phyloP scores from a whole-genome alignment of 768 basidiomycete species.

The Lepiota brunneoincarnata region DNA sequence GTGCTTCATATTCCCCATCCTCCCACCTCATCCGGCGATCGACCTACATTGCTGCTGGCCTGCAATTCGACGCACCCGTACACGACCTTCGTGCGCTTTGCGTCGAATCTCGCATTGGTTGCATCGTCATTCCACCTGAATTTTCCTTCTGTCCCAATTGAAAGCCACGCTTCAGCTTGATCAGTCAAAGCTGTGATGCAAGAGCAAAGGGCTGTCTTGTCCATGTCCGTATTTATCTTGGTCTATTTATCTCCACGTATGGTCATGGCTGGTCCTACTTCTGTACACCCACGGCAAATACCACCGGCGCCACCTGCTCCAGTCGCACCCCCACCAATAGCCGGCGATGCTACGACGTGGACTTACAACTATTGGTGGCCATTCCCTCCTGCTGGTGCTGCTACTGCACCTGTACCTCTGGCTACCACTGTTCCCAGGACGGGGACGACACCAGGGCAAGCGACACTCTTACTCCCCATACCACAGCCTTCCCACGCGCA shows the following conservation, averaged over 20 bases:
- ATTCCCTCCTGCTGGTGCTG: background rate
- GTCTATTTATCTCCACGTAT: background rate
- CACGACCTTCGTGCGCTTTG: constrained; percentile 62
- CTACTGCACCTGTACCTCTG: background rate
- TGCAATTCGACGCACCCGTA: constrained; percentile 58
- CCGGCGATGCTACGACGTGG: background rate
- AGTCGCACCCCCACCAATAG: background rate
- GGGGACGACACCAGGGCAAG: background rate
- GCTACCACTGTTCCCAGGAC: background rate
- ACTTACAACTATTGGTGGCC: constrained; percentile 4
- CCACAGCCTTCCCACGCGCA: background rate
- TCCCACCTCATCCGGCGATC: constrained; percentile 73
- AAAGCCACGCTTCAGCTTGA: background rate
- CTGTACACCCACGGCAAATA: background rate
- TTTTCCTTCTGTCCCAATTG: background rate
- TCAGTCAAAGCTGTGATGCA: background rate
- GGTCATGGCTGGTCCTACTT: background rate
- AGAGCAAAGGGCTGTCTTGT: background rate
- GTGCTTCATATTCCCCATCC: constrained; percentile 69
- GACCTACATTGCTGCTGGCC: constrained; percentile 77
- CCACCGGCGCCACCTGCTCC: constrained; percentile 4
- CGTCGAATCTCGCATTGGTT: constrained; percentile 54
- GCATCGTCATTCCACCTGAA: constrained; percentile 44
- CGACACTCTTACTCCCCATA: background rate
- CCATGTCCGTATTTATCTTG: background rate